phyloP scores from a whole-genome alignment of 768 basidiomycete species.

The Trametes cingulata region DNA sequence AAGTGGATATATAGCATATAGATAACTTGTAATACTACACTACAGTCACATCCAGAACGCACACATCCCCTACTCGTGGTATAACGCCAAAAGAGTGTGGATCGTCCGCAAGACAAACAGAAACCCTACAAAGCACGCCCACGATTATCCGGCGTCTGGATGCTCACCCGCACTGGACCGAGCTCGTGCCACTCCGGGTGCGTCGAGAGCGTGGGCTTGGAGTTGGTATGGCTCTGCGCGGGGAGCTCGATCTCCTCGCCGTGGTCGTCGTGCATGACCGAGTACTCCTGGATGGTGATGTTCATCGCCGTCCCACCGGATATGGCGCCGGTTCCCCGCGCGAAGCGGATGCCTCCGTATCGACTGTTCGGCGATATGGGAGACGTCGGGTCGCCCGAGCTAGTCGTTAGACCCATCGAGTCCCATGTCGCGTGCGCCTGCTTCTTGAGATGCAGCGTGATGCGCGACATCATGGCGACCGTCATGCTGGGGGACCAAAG shows the following conservation, averaged over 20 bases:
- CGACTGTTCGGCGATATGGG: neutral
- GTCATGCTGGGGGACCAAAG: conserved; percentile 24
- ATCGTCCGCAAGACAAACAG: neutral
- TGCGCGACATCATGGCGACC: conserved; percentile 70
- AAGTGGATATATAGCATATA: conserved; percentile 10
- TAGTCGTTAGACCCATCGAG: conserved; percentile 2
- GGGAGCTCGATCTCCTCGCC: conserved; percentile 10
- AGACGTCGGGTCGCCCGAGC: neutral
- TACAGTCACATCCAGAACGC: neutral
- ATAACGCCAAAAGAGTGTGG: neutral
- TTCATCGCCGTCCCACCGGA: conserved; percentile 5
- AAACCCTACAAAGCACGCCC: neutral
- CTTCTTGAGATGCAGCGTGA: conserved; percentile 60
- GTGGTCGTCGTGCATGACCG: conserved; percentile 19
- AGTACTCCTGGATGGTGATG: conserved; percentile 19
- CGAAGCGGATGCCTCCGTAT: conserved; percentile 2
- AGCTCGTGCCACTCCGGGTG: conserved; percentile 17
- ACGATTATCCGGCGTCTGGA: neutral
- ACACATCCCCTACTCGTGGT: neutral
- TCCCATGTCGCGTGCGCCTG: conserved; percentile 17
- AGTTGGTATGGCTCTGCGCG: neutral
- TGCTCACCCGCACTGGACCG: conserved; percentile 9
- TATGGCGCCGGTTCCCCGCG: neutral
- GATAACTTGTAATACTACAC: conserved; percentile 7
- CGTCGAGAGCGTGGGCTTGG: neutral